A percentile compares a stretch with the other conserved stretches of the same genome.
These are phyloP conservation scores for Hydrangea macrophylla DNA, from an alignment of 148 eudicot genomes.

Conservation along the genomic window DNA sequence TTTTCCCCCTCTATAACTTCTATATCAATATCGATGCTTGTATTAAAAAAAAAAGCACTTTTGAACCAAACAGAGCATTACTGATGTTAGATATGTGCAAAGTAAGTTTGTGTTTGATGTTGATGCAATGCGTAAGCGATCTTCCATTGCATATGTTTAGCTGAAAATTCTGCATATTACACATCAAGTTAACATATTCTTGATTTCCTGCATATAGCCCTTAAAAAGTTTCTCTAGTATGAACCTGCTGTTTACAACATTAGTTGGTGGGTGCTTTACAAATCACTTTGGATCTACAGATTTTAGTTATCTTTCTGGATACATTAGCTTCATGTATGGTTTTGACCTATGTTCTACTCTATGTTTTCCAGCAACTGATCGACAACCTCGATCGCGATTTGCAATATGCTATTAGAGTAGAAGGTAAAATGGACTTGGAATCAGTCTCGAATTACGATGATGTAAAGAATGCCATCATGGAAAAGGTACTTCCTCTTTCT, in stretches of 20 bases:
- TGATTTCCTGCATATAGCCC: constrained; percentile 5
- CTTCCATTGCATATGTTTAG: neutral
- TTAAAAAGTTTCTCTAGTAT: constrained; percentile 1
- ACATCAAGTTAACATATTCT: neutral
- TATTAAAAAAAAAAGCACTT: too few relatives aligned
- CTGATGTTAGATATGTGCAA: too few relatives aligned
- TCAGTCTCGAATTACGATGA: constrained; percentile 78
- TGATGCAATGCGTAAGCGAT: neutral
- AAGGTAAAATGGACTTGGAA: constrained; percentile 95
- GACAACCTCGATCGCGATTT: constrained; percentile 97
- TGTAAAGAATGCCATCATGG: constrained; percentile 76
- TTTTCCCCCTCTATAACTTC: too few relatives aligned
- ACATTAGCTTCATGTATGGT: neutral
- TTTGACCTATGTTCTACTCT: constrained; percentile 14
- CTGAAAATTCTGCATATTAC: neutral
- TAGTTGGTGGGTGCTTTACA: neutral
- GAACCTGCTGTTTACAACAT: neutral
- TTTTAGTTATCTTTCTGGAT: neutral
- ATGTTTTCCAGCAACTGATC: constrained; percentile 66
- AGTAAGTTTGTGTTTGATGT: neutral
- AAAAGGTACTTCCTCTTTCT: constrained; percentile 57
- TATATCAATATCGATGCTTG: too few relatives aligned
- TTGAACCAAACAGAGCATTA: too few relatives aligned
- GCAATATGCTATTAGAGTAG: constrained; percentile 95
- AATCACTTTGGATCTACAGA: neutral